Percentiles rank a stretch among this genome's conserved stretches.
Evolutionary conservation across 371 early-diverging fungal species (phyloP).

Genomic region (Mortierella sp.): DNA sequence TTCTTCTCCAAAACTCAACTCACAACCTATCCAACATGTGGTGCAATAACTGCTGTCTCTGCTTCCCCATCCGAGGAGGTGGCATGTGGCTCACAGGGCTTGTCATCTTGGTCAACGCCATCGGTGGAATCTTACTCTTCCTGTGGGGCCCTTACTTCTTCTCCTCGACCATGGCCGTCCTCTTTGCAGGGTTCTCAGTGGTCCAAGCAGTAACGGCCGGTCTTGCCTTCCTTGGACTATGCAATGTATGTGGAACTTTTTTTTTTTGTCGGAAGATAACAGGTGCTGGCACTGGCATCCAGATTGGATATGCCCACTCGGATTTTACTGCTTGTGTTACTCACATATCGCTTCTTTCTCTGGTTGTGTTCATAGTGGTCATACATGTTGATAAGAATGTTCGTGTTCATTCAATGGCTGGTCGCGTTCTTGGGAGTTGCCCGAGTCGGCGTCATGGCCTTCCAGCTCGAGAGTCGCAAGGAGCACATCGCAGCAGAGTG

Average conservation of each 20-base stretch:
- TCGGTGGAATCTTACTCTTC: constrained; percentile 42
- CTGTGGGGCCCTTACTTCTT: constrained; percentile 52
- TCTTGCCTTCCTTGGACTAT: constrained; percentile 41
- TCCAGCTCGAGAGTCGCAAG: constrained; percentile 44
- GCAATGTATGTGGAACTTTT: constrained; percentile 28
- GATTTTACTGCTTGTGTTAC: no score
- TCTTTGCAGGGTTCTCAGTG: constrained; percentile 48
- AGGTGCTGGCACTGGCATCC: no score
- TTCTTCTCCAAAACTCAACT: background rate
- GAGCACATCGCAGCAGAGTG: constrained; percentile 28
- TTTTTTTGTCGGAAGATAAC: background rate
- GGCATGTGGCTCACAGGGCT: constrained; percentile 43
- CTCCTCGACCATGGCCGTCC: constrained; percentile 37
- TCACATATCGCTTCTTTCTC: background rate
- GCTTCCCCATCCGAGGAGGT: constrained; percentile 47
- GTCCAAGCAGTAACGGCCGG: constrained; percentile 43
- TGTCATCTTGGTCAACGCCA: constrained; percentile 27
- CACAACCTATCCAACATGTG: constrained; percentile 20
- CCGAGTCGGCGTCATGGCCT: constrained; percentile 48
- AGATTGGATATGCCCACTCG: background rate
- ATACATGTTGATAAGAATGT: constrained; percentile 52
- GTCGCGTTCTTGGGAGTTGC: constrained; percentile 35
- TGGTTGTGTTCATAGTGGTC: constrained; percentile 31
- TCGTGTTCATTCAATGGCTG: constrained; percentile 42
- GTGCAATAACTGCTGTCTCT: constrained; percentile 54